These are phyloP conservation scores for Xerocomus spinulosus DNA, from an alignment of 768 basidiomycete species.

Conservation along the genomic window DNA sequence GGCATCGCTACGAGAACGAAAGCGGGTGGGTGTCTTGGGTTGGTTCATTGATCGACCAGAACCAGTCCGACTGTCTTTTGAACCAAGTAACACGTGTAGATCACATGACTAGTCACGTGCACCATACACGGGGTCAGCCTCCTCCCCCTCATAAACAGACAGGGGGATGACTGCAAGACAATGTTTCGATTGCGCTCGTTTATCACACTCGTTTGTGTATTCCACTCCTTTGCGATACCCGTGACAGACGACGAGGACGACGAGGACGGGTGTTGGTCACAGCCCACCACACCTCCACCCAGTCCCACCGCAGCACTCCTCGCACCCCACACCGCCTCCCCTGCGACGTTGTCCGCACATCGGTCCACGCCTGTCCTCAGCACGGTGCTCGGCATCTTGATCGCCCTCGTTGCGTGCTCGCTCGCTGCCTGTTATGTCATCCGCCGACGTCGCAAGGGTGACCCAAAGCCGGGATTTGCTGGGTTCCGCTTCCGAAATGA, in stretches of 20 bases:
- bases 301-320: constrained; percentile 7
- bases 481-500: background rate
- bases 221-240: constrained; percentile 4
- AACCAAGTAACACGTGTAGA: constrained; percentile 15
- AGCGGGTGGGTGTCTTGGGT: constrained; percentile 46
- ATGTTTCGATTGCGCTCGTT: constrained; percentile 21
- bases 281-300: no score
- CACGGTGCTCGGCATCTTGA: constrained; percentile 9
- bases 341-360: constrained; percentile 3
- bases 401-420: constrained; percentile 8
- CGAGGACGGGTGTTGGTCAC: constrained; percentile 2
- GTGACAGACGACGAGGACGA: constrained; percentile 9
- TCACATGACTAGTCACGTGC: constrained; percentile 19
- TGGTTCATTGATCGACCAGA: constrained; percentile 16
- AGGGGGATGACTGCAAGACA: background rate
- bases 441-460: background rate
- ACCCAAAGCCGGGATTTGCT: background rate
- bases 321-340: constrained; percentile 7
- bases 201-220: constrained; percentile 11
- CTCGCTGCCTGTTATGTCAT: constrained; percentile 7
- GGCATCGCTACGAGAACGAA: constrained; percentile 45
- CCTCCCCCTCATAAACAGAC: constrained; percentile 11
- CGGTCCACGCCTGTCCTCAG: constrained; percentile 17
- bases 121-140: constrained; percentile 24
- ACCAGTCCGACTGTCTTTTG: background rate